Evolutionary conservation across 129 eudicot species (phyloP), one percentile per base, ranked within the genome.

Genomic region (Chrysanthemum seticuspe): DNA sequence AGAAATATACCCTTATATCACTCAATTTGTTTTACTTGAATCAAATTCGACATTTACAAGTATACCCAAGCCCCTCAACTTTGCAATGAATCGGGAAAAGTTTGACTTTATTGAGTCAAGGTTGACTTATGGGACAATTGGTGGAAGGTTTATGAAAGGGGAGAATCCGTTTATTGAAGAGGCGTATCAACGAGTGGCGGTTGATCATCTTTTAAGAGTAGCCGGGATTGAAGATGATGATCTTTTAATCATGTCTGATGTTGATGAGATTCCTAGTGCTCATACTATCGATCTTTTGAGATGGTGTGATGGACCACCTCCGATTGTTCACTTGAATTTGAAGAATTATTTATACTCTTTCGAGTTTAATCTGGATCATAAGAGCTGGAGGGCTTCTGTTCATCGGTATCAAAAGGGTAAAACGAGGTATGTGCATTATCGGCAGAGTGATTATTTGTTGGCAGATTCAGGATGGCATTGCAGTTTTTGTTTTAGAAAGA

Each of bases 381-480:
- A 63, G 13, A 87, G 90, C 45, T 89, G 96, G 96, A 80, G 92
- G 51, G 92, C 92, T 73, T 84, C 96, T 0, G 86, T 87, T 62
- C 96, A 87, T 14, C 83, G 67, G 80, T 89, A 89, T 61, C 63
- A 68, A 34, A 82, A 58, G 79, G 92, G 90, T 34, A 84, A 76
- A 70, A 89, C 92, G 6, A 68, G 83, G 58, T 89, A 87, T 18
- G 96, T 79, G 11, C 96, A 89, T 68, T 89, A 76, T 65, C 82
- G 92, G 0, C 96, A 89, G 50, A 79, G 92, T 2, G 89, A 89
- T 58, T 74, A 63, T 49, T 63, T 89, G 62, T 73, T 89, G 66
- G 79, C 96, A 15, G 96, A 89, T 76, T 70, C 96, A 0, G 96
- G 96, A 3, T 89, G 92, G 96, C 96, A 89, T 70, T 89, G 92